Base-by-base conservation (phyloP, 306 rosid species). In the Inga oerstediana region DNA sequence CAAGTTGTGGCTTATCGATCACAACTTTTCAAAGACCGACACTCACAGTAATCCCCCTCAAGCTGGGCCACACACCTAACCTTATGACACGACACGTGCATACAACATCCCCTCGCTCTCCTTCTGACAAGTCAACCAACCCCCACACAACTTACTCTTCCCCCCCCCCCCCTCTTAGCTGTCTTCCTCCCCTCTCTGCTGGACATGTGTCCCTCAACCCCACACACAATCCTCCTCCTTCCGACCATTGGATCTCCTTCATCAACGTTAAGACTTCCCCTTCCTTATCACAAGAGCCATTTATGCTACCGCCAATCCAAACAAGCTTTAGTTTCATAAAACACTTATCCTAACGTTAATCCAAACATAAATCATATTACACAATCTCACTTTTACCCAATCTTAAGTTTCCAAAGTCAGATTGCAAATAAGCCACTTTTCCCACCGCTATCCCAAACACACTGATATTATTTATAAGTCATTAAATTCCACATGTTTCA, bases 181-280 rank as follows among this genome's bases (percentile, higher is more conserved):
- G 41, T 37, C 41, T 5, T 56, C 85, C 85, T 2, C 24, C 0
- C 5, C 17, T 6, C 34, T 22, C 15, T 24, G 7, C 30, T 7
- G 10, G 79, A 86, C 90, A 35, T 89, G 94, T 89, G 92, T 67
- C 78, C 84, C 1, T 0, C n/a, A 1, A 8, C 45, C 19, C 2
- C 83, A 80, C 87, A 46, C 78, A 12, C 17, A 43, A 22, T 85
- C 24, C 64, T n/a, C 65, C 77, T 83, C 30, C 2, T 22, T 22
- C 9, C 65, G 14, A 9, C 68, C 68, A 19, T 27, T 62, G 68
- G 68, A 62, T 62, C 68, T 62, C 68, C 37, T n/a, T 59, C 32
- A 3, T 3, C 6, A 8, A 22, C 1, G 65, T 34, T 44, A 77
- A 77, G 83, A 72, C 81, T 72, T 39, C 10, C 16, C 41, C 43